Conservation (phyloP, 495 filamentous ascomycete genomes). For the Cetradonia linearis region DNA sequence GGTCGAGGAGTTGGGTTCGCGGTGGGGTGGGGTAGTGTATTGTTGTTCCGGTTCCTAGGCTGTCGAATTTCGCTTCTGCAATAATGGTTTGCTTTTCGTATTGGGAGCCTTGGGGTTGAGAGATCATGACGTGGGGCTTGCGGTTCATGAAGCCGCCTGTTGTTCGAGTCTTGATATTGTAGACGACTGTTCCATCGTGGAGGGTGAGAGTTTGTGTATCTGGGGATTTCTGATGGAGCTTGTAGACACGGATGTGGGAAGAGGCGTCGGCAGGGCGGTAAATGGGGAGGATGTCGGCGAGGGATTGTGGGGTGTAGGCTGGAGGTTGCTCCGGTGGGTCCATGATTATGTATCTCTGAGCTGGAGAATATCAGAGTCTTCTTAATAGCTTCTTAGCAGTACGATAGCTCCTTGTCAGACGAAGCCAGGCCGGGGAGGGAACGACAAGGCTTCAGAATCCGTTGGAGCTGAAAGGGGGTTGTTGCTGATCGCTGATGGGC, state of each 20-base stretch:
- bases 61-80: slow-evolving; percentile 61
- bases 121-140: slow-evolving; percentile 21
- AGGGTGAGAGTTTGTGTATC: slow-evolving; percentile 46
- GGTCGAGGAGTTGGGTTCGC: slow-evolving; percentile 71
- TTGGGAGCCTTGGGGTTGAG: slow-evolving; percentile 2
- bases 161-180: slow-evolving; percentile 34
- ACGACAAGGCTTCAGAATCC: background rate
- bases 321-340: slow-evolving; percentile 67
- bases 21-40: slow-evolving; percentile 75
- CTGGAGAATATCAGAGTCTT: background rate
- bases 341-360: slow-evolving; percentile 54
- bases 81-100: slow-evolving; percentile 13
- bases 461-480: background rate
- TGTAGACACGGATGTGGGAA: slow-evolving; percentile 55
- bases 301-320: slow-evolving; percentile 63
- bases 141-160: slow-evolving; percentile 29
- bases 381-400: background rate
- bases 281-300: slow-evolving; percentile 22
- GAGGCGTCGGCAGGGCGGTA: slow-evolving; percentile 11
- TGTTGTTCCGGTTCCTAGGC: slow-evolving; percentile 76
- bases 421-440: background rate
- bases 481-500: background rate
- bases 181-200: slow-evolving; percentile 27
- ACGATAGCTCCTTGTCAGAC: background rate
- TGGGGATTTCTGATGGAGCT: slow-evolving; percentile 62